Base-by-base conservation (phyloP, 108 stramenopile genomes). In the Cyclotella distinguenda region DNA sequence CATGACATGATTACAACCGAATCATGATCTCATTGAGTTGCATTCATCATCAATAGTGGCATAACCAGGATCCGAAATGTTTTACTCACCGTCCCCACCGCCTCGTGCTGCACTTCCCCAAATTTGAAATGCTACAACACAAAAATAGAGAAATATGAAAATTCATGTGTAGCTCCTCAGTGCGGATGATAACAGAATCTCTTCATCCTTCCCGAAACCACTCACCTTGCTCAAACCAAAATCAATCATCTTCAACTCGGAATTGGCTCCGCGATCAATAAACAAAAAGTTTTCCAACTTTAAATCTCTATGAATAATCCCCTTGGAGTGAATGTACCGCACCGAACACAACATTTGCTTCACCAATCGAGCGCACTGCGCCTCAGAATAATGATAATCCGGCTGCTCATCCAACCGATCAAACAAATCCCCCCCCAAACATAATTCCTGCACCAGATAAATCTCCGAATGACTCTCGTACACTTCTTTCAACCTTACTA, bases 261-360 rank as follows among this genome's bases (percentile, higher is more conserved):
- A 57, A 48, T 86, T 82, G 9, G 68, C 42, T 7, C 56, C 68
- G 12, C 39, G 43, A 44, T 56, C 60, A 45, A 60, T 80, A 54
- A 85, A 84, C 12, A 84, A 39, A 47, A 84, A 84, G 35, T 83
- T 83, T 23, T 87, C 83, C 49, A 97, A 70, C 77, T 98, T 98
- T 51, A 97, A 78, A 78, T 97, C 96, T 22, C 97, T 82, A 68
- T 97, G 96, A 62, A 95, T 86, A 27, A 97, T 78, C n/a, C 82
- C 87, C 60, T 95, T 91, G 4, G 81, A 77, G 74, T 98, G 98
- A 23, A 97, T 78, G 69, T 98, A 97, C 35, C 86, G 64, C 39
- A 98, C 85, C 31, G 90, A 88, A 11, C 81, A 84, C 33, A 97
- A 53, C 76, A 97, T 88, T 72, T 97, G 96, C 63, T 89, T 87